These are phyloP conservation scores for Suillus tomentosus DNA, from an alignment of 768 basidiomycete species.

Conservation along the genomic window DNA sequence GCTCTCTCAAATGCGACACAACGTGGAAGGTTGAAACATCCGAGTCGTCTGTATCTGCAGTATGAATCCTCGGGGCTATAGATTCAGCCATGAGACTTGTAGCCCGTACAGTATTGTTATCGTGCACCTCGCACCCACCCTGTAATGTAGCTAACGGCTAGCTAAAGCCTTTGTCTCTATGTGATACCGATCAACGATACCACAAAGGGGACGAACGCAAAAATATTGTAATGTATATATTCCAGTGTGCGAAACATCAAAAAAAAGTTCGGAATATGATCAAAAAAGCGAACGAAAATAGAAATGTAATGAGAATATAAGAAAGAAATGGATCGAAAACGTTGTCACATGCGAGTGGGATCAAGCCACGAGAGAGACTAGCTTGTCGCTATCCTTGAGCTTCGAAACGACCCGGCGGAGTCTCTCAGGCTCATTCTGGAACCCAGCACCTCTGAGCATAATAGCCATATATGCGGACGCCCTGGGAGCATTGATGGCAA, in stretches of 20 bases:
- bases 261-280: conserved; percentile 25
- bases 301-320: conserved; percentile 11
- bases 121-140: background rate
- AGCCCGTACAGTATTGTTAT: background rate
- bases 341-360: conserved; percentile 19
- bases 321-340: conserved; percentile 14
- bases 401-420: conserved; percentile 59
- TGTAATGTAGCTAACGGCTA: background rate
- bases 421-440: conserved; percentile 59
- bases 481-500: conserved; percentile 87
- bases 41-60: too few relatives aligned
- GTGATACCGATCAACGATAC: background rate
- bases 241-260: conserved; percentile 32
- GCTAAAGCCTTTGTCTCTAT: background rate
- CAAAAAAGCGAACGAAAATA: conserved; percentile 24
- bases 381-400: conserved; percentile 58
- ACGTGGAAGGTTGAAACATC: too few relatives aligned
- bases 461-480: conserved; percentile 76
- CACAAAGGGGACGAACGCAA: conserved; percentile 14
- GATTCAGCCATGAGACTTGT: background rate
- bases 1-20: too few relatives aligned
- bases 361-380: conserved; percentile 50
- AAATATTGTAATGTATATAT: conserved; percentile 26
- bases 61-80: too few relatives aligned
- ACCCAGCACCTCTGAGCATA: conserved; percentile 68